Evolutionary conservation across 1,284 basidiomycete species (phyloP).

Genomic region (Cryptococcus amylolentus): DNA sequence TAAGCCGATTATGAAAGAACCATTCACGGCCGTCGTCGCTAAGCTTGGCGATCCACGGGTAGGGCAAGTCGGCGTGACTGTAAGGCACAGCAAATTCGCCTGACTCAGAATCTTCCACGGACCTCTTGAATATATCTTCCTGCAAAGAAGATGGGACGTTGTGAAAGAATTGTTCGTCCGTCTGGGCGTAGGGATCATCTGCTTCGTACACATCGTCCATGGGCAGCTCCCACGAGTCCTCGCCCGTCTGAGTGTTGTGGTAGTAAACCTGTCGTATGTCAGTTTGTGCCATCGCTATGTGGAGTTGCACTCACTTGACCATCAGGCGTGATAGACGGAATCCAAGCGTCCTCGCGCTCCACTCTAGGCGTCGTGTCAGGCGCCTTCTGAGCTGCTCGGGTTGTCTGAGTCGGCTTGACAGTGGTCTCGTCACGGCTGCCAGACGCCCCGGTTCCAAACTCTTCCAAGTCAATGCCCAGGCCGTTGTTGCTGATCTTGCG

Average conservation of each 20-base stretch:
- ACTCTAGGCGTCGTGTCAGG: background rate
- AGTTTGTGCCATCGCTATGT: background rate
- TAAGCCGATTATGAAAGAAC: slow-evolving; percentile 71
- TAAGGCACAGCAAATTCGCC: slow-evolving; percentile 20
- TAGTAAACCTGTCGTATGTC: slow-evolving; percentile 73
- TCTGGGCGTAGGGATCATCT: background rate
- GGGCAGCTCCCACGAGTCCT: slow-evolving; percentile 79
- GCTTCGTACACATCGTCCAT: slow-evolving; percentile 45
- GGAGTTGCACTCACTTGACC: slow-evolving; percentile 45
- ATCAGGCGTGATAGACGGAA: slow-evolving; percentile 47
- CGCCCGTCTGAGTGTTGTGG: slow-evolving; percentile 84
- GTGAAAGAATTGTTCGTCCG: slow-evolving; percentile 14
- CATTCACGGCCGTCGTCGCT: slow-evolving; percentile 80
- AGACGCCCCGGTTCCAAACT: slow-evolving; percentile 8
- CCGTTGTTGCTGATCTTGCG: background rate
- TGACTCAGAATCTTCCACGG: too few relatives aligned
- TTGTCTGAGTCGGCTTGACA: slow-evolving; percentile 18
- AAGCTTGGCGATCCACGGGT: slow-evolving; percentile 72
- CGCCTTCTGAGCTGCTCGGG: background rate
- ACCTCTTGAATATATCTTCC: too few relatives aligned
- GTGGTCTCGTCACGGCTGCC: slow-evolving; percentile 18
- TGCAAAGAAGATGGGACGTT: background rate
- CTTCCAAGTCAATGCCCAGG: slow-evolving; percentile 5
- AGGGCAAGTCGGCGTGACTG: slow-evolving; percentile 60
- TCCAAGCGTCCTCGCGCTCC: slow-evolving; percentile 46